Conservation (phyloP, 2,329 filamentous ascomycete genomes). For the Lasiodiplodia gonubiensis region DNA sequence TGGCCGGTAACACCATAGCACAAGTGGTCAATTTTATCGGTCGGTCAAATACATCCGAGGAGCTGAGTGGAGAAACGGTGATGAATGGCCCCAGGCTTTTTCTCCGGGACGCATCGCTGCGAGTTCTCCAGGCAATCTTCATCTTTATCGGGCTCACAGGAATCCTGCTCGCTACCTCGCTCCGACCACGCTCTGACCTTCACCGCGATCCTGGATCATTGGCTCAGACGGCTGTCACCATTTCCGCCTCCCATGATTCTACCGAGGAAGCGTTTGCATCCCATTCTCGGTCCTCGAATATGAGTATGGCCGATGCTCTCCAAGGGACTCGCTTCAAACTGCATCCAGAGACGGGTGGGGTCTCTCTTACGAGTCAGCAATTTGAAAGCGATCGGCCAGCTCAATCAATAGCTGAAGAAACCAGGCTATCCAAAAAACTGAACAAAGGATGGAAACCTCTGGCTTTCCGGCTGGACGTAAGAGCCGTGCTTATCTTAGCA, state of each 20-base stretch:
- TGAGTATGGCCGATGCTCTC: not conserved
- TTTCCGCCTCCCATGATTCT: not conserved
- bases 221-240: not conserved
- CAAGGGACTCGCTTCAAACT: not conserved
- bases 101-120: not conserved
- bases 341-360: not conserved
- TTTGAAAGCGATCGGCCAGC: not conserved
- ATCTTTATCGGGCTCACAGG: not conserved
- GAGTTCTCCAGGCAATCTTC: not conserved
- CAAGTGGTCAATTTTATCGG: not conserved
- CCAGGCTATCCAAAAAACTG: not conserved
- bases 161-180: not conserved
- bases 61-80: not conserved
- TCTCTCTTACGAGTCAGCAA: not conserved
- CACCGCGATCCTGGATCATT: not conserved
- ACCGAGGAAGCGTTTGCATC: not conserved
- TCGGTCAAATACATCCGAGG: not conserved
- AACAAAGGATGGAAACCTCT: not conserved
- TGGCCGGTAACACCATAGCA: not conserved
- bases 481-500: not conserved
- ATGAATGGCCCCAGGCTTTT: not conserved
- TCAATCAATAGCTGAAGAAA: not conserved
- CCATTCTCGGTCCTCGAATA: not conserved
- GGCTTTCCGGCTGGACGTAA: not conserved
- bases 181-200: conserved; percentile 1